phyloP scores from a whole-genome alignment of 495 filamentous ascomycete genomes.

The Penicillium antarcticum region DNA sequence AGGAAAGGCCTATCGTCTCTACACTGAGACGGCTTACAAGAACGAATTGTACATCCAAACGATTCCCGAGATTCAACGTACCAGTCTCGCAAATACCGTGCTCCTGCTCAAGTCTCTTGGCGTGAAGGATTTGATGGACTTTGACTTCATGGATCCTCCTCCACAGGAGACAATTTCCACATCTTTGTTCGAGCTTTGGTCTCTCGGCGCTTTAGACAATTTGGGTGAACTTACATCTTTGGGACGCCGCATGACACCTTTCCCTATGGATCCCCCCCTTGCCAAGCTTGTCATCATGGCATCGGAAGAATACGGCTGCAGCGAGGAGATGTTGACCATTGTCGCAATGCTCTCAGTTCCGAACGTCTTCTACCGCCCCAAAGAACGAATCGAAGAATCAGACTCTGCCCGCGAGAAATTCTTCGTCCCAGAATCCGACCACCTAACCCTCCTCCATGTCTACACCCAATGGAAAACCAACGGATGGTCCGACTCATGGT shows the following conservation, averaged over 20 bases:
- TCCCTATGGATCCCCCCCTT: slow-evolving; percentile 93
- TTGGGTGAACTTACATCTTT: slow-evolving; percentile 86
- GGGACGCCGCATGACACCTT: slow-evolving; percentile 91
- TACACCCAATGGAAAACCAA: slow-evolving; percentile 95
- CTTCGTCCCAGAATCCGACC: slow-evolving; percentile 96
- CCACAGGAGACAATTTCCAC: slow-evolving; percentile 98
- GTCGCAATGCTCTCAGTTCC: slow-evolving; percentile 98
- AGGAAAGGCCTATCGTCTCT: slow-evolving; percentile 92
- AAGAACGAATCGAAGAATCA: slow-evolving; percentile 94
- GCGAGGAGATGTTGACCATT: slow-evolving; percentile 97
- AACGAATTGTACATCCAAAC: slow-evolving; percentile 97
- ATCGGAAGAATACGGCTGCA: slow-evolving; percentile 81
- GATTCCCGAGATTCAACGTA: slow-evolving; percentile 97
- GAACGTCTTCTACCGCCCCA: slow-evolving; percentile 94
- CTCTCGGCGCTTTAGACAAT: slow-evolving; percentile 88
- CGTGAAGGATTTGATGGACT: slow-evolving; percentile 92
- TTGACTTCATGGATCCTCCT: slow-evolving; percentile 99
- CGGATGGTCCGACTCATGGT: slow-evolving; percentile 88
- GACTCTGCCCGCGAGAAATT: slow-evolving; percentile 98
- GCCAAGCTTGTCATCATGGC: slow-evolving; percentile 92
- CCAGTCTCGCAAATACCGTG: slow-evolving; percentile 92
- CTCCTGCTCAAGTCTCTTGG: slow-evolving; percentile 91
- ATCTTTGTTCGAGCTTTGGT: slow-evolving; percentile 97
- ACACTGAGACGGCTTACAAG: slow-evolving; percentile 90
- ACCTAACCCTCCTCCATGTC: slow-evolving; percentile 92